These are phyloP conservation scores for Comarum palustre DNA, from an alignment of 306 rosid genomes.

Conservation along the genomic window DNA sequence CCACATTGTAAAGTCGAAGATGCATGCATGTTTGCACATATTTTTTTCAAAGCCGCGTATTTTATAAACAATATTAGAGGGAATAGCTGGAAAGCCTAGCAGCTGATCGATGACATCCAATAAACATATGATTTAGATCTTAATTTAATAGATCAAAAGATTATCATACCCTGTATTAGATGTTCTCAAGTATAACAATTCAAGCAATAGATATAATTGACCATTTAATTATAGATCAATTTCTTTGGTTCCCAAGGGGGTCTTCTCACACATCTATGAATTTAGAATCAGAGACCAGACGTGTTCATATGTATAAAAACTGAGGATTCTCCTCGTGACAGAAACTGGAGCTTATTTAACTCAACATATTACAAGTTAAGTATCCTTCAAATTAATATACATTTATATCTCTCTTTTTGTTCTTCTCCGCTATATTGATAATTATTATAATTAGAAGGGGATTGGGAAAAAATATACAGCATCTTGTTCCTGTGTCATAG, in stretches of 20 bases:
- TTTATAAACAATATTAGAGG: not conserved
- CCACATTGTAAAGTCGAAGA: not conserved
- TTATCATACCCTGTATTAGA: not conserved
- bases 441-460: slow-evolving; percentile 14
- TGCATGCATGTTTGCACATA: slow-evolving; percentile 1
- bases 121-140: slow-evolving; percentile 1
- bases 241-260: not conserved
- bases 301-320: slow-evolving; percentile 14
- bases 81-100: slow-evolving; percentile 1
- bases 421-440: slow-evolving; percentile 10
- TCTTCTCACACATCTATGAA: not conserved
- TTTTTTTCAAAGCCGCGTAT: not conserved
- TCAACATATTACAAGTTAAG: slow-evolving; percentile 36
- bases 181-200: not conserved
- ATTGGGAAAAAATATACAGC: slow-evolving; percentile 11
- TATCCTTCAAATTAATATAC: slow-evolving; percentile 13
- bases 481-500: slow-evolving; percentile 36
- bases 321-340: slow-evolving; percentile 38
- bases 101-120: slow-evolving; percentile 2
- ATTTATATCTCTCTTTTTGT: slow-evolving; percentile 11
- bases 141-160: slow-evolving; percentile 4
- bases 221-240: not conserved
- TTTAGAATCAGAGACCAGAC: not conserved
- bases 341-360: slow-evolving; percentile 35
- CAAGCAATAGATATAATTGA: not conserved